Evolutionary conservation across 2,329 filamentous ascomycete genomes (phyloP), one percentile per base, ranked within the genome.

Genomic region (Ceratocystis papillata): DNA sequence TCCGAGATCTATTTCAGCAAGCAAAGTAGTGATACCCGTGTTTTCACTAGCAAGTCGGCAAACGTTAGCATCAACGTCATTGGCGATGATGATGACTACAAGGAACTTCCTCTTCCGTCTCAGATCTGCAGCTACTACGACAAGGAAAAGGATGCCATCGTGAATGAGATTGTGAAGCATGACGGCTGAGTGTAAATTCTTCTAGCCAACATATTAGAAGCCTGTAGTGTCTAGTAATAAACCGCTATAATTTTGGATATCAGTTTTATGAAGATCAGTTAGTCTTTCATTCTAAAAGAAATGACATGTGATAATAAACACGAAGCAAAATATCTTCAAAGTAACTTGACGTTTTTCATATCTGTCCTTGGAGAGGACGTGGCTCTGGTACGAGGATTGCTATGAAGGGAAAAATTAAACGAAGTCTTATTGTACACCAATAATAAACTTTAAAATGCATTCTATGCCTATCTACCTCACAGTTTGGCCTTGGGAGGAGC

Each of bases 141-240:
- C 67, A 74, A 87, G 75, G 79, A 74, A 63, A 83, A 90, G 76
- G 88, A 89, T 25, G 85, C 88, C 70, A 74, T 97, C 69, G 83
- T 93, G 33, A 96, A 86, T 73, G 93, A 97, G 81, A 97, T 99
- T 75, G 94, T 99, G 20, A 91, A 94, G 72, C 93, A 97, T 77
- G 85, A 89, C 69, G 92, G 93, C 66, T 96, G 80, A 73, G 41
- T 28, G 48, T 8, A 8, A 15, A 28, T 25, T 45, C 2, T 20
- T 37, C 20, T 28, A 12, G 5, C 2, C 2, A n/a, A 30, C 41
- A 5, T 17, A 46, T 28, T 15, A 15, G 37, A 41, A 37, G 8
- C 33, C n/a, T 48, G 30, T 37, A 30, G n/a, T 41, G 41, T 61
- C 46, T 15, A 62, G 41, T 44, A 41, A 41, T 41, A 41, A 41